Base-by-base conservation (phyloP, 805 yeast genomes). In the Starmerella geochares region DNA sequence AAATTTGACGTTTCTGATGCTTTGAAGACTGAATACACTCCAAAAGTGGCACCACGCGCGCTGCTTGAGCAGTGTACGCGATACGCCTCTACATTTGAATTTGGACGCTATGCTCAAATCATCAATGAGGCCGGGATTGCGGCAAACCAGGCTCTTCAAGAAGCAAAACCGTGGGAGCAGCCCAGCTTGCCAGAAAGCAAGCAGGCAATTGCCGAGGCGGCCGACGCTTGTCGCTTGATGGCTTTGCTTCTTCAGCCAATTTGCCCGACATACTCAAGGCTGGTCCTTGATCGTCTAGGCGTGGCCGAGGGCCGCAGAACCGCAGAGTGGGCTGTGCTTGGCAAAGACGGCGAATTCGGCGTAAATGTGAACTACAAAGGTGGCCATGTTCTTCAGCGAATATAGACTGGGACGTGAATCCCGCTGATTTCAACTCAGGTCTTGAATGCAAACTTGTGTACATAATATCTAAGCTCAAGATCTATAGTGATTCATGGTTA, bases 161-260 rank as follows among this genome's bases (percentile, higher is more conserved):
- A 65, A 1, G 67, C 78, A 5, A 81, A 79, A 58, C 96, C 96
- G 0, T 90, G 97, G 97, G 29, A 33, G 10, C 64, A 67, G 45
- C 68, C 67, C 40, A 58, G 59, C 1, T 53, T 58, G 3, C 51
- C 55, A 1, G 64, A 64, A 8, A 56, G 57, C 14, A 50, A 50
- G 5, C 35, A 49, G 40, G 73, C 79, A 13, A 77, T 88, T 2
- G 78, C 75, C 53, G 60, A 76, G 8, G 81, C 86, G 0, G 75
- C 84, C 8, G 97, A 90, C 57, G 73, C 79, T 0, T 71, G 80
- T 14, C 72, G 97, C 50, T 73, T 85, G 0, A 59, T 76, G 10
- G 72, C 90, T 1, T 79, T 90, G 7, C 60, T 84, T 31, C 69
- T 83, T 28, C 79, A 75, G 51, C 86, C 95, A 2, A 71, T 90